phyloP scores from a whole-genome alignment of 2,329 filamentous ascomycete species.

The Decorospora gaudefroyi region DNA sequence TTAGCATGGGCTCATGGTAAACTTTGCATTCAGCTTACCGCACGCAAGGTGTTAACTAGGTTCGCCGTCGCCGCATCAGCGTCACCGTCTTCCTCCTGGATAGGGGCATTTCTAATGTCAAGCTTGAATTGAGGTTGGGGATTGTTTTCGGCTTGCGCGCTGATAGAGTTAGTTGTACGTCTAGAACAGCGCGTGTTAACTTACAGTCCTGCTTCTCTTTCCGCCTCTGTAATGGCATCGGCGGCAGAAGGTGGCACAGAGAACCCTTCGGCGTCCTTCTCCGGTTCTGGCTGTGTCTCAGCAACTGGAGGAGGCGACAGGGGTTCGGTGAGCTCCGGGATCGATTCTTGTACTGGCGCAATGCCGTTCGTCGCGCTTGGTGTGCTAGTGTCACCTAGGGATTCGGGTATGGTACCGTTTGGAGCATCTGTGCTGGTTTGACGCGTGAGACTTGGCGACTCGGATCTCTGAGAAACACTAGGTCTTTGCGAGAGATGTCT shows the following conservation, averaged over 20 bases:
- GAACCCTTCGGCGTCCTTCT: conserved; percentile 75
- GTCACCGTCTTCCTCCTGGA: conserved; percentile 75
- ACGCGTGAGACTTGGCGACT: conserved; percentile 41
- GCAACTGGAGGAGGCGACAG: conserved; percentile 35
- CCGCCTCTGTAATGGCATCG: conserved; percentile 68
- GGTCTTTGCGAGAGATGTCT: conserved; percentile 37
- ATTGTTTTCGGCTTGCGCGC: conserved; percentile 32
- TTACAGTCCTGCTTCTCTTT: conserved; percentile 62
- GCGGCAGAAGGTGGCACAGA: conserved; percentile 68
- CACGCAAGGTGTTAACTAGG: conserved; percentile 72
- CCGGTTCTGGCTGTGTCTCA: conserved; percentile 40
- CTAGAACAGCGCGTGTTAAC: neutral
- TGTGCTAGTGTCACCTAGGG: conserved; percentile 21
- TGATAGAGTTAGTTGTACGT: conserved; percentile 15
- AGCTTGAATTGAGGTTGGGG: conserved; percentile 68
- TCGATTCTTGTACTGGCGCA: conserved; percentile 31
- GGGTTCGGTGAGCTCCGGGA: conserved; percentile 47
- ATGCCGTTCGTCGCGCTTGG: conserved; percentile 39
- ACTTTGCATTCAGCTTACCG: conserved; percentile 44
- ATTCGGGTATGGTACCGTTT: conserved; percentile 41
- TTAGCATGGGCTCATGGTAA: conserved; percentile 20
- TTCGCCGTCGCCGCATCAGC: conserved; percentile 74
- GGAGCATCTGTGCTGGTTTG: conserved; percentile 32
- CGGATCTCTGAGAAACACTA: conserved; percentile 39
- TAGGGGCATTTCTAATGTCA: conserved; percentile 76